Evolutionary conservation across 345 rosid genomes (phyloP).

Genomic region (Rubroshorea leprosula): DNA sequence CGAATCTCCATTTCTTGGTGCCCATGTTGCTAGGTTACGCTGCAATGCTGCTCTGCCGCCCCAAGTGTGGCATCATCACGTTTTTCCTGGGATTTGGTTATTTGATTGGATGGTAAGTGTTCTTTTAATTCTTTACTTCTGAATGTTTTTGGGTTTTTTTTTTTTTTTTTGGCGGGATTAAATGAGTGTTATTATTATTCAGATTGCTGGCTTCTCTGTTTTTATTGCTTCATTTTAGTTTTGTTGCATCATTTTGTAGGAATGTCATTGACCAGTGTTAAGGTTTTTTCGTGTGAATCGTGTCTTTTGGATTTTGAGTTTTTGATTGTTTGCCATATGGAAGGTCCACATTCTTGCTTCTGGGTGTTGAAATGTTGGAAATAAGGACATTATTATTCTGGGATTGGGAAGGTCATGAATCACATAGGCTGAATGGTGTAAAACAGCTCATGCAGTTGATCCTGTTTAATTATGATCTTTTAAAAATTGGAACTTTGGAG

Average conservation of each 20-base stretch:
- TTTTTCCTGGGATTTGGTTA: conserved; percentile 72
- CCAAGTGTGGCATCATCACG: conserved; percentile 64
- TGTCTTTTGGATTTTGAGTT: neutral
- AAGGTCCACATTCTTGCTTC: neutral
- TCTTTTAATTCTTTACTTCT: neutral
- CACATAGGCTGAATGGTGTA: neutral
- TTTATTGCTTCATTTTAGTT: neutral
- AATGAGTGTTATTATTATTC: no score
- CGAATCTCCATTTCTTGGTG: conserved; percentile 84
- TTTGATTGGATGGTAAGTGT: conserved; percentile 79
- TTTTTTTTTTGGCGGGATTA: neutral
- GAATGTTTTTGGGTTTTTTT: neutral
- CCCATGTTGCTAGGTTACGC: conserved; percentile 73
- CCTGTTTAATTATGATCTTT: neutral
- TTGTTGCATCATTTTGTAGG: neutral
- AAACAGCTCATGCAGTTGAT: neutral
- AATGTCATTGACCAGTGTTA: neutral
- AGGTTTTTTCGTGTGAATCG: neutral
- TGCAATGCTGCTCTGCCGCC: conserved; percentile 63
- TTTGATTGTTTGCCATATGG: neutral
- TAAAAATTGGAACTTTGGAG: neutral
- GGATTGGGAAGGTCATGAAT: neutral
- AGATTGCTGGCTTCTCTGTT: neutral
- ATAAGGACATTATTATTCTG: neutral
- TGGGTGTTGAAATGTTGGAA: neutral